Base-by-base conservation (phyloP, 140 eudicot genomes). In the Bidens hawaiensis region DNA sequence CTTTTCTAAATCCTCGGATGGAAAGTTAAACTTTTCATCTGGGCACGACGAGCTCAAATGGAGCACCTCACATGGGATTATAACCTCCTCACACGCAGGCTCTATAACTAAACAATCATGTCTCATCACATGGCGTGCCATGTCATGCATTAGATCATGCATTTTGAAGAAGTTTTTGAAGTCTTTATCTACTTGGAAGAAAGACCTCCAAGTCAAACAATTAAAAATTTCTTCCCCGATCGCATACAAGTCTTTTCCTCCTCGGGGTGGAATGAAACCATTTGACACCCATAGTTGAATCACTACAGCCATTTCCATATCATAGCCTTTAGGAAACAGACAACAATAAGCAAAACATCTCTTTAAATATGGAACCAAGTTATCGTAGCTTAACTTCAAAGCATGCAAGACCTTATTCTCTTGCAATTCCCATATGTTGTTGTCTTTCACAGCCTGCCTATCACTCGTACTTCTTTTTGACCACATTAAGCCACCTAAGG, bases 271-370 rank as follows among this genome's bases (percentile, higher is more conserved):
- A 58, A 57, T 18, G 26, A 65, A 47, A 1, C 63, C 63, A 12
- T 65, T 68, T 12, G 57, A 21, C 26, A 48, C 45, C 78, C 78
- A 65, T 25, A 67, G 52, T 24, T 19, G 11, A 13, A 74, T 58
- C 52, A 72, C 11, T n/a, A 22, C 8, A 43, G 5, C 57, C 19
- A 55, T 68, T 4, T 23, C 9, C 48, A 68, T 26, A 12, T 18
- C 12, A 21, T 18, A 43, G 6, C 77, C 77, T 62, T 62, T 62
- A 5, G 77, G 65, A 19, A 63, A 63, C 59, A 72, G 15, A n/a
- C 60, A 54, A 53, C 60, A 72, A 33, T 62, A 64, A 53, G 77
- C 30, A 27, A 64, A 64, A 45, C 61, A 72, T 54, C 63, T 23
- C 25, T 43, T 64, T 17, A 55, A 3, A 43, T 64, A 52, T 24